Evolutionary conservation across 2,329 filamentous ascomycete genomes (phyloP), one percentile per base, ranked within the genome.

Genomic region (Xylaria sp.): DNA sequence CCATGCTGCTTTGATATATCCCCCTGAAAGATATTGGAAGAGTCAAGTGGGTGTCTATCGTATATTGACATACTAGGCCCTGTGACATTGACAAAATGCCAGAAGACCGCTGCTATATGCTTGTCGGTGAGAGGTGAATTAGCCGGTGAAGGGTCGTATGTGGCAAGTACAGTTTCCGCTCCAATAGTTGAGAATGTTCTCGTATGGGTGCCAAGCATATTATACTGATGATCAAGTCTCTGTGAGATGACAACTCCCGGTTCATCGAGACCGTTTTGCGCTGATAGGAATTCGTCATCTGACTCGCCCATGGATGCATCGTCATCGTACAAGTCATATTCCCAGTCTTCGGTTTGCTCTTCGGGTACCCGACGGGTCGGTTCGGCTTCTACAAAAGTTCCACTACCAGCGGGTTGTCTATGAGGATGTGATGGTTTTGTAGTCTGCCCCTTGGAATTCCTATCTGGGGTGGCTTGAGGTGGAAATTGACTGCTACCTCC

Each of bases 11-110:
- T 87, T 9, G 88, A 84, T 0, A 86, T 82, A 10, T 83, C 82
- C 51, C 89, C 87, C 62, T 83, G 82, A 71, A 92, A 89, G 33
- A 92, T 84, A 6, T 89, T 85, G 0, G 88, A 86, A 1, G 92
- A 86, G 74, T 95, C 92, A 62, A 89, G 86, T 2, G 92, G 89
- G 77, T 94, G 89, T 60, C 95, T 86, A 79, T 98, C 94, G 76
- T 93, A 97, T 31, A 97, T 86, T 1, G 94, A 97, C 76, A 98
- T 87, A 71, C 88, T 92, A 0, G 94, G 92, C 0, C 91, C 94
- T 1, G 94, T 97, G 6, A 96, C 91, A 72, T 93, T 91, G 53
- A 98, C 89, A 77, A 97, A 98, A 79, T 98, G 94, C 77, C 91
- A 91, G 77, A 98, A 98, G 6, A 97, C 89, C 33, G 90, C 87